Evolutionary conservation across 2,329 filamentous ascomycete species (phyloP).

Genomic region (Scytalidium sp.): DNA sequence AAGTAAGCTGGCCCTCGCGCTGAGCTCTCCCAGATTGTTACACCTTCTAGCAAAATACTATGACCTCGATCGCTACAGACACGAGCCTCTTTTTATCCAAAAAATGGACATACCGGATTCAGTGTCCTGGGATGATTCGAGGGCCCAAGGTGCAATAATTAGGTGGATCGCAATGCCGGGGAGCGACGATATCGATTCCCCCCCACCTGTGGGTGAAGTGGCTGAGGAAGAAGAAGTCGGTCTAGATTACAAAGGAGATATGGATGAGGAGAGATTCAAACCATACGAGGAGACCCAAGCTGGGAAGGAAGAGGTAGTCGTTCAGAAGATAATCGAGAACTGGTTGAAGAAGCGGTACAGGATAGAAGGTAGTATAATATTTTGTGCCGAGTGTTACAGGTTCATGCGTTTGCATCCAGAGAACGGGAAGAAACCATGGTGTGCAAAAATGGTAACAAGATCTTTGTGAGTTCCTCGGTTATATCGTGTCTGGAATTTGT

Average conservation of each 20-base stretch:
- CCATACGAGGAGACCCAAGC: not conserved
- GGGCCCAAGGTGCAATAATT: slow-evolving; percentile 2
- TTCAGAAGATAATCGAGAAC: not conserved
- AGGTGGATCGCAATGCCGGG: not conserved
- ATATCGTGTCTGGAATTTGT: not conserved
- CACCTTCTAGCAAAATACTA: not conserved
- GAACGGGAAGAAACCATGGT: not conserved
- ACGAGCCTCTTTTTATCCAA: not conserved
- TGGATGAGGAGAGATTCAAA: not conserved
- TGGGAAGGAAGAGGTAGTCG: not conserved
- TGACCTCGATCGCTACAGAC: slow-evolving; percentile 1
- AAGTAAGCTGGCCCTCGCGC: not conserved
- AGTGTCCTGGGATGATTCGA: not conserved
- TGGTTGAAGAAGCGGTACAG: not conserved
- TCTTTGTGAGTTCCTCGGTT: not conserved
- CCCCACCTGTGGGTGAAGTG: not conserved
- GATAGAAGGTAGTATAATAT: not conserved
- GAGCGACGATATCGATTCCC: not conserved
- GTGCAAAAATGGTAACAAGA: slow-evolving; percentile 1
- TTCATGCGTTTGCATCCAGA: not conserved
- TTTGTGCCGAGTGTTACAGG: not conserved
- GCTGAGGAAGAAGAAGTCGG: not conserved
- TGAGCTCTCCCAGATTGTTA: not conserved
- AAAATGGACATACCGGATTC: not conserved
- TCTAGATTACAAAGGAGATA: not conserved